These are phyloP conservation scores for Syzygium aromaticum DNA, from an alignment of 345 rosid genomes.

Conservation along the genomic window DNA sequence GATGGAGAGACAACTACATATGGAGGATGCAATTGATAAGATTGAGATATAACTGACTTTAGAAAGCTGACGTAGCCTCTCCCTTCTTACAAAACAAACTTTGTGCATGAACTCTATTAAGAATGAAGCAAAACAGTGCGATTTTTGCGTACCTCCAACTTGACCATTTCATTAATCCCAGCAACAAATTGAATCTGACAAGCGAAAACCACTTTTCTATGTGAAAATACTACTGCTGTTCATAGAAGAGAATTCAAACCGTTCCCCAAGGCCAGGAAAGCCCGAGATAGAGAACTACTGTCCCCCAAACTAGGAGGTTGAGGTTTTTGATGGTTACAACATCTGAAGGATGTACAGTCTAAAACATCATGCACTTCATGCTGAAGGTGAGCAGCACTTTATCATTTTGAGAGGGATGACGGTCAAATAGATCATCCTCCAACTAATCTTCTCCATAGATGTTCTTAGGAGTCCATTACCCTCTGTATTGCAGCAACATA, in stretches of 20 bases:
- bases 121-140: not conserved
- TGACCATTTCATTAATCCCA: not conserved
- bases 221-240: not conserved
- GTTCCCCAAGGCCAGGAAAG: not conserved
- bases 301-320: not conserved
- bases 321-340: not conserved
- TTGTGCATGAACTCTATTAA: not conserved
- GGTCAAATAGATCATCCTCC: not conserved
- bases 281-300: not conserved
- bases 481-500: constrained; percentile 87
- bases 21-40: not conserved
- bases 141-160: not conserved
- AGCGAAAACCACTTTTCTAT: not conserved
- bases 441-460: not conserved
- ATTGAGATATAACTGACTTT: not conserved
- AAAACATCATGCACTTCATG: not conserved
- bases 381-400: not conserved
- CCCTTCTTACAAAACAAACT: not conserved
- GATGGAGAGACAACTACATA: not conserved
- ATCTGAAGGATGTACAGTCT: not conserved
- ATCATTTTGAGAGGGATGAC: not conserved
- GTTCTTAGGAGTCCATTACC: constrained; percentile 44
- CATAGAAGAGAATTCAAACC: not conserved
- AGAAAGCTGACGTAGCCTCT: not conserved
- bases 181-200: not conserved